Conservation (phyloP, 371 early-diverging fungal species). For the Zopfochytrium polystomum region DNA sequence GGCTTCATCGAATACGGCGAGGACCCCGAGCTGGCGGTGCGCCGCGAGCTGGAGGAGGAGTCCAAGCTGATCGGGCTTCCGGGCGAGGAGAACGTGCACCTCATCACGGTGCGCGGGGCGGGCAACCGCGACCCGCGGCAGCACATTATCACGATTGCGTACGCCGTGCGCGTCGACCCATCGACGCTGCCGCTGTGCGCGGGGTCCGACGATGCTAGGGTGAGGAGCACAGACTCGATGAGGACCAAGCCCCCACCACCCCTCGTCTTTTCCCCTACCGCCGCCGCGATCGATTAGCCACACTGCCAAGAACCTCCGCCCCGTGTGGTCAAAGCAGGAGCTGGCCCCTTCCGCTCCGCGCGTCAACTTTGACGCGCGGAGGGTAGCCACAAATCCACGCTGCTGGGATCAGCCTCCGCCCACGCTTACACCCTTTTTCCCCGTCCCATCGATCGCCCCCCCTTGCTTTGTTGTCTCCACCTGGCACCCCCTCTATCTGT, state of each 20-base stretch:
- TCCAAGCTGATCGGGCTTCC: constrained; percentile 2
- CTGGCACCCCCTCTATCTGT: too few relatives aligned
- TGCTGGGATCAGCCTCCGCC: too few relatives aligned
- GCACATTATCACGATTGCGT: constrained; percentile 30
- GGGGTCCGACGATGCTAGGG: constrained; percentile 19
- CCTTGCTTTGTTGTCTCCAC: too few relatives aligned
- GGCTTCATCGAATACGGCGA: constrained; percentile 32
- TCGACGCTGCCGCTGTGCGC: constrained; percentile 7
- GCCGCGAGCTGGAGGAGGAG: constrained; percentile 30
- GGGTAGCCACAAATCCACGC: too few relatives aligned
- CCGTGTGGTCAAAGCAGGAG: too few relatives aligned
- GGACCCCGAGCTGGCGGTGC: constrained; percentile 23
- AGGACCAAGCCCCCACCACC: too few relatives aligned
- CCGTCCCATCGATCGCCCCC: too few relatives aligned
- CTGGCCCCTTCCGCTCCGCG: too few relatives aligned
- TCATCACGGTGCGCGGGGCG: constrained; percentile 22
- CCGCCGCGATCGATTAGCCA: background rate
- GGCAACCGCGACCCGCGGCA: constrained; percentile 24
- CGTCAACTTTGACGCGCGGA: too few relatives aligned
- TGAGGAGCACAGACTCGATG: background rate
- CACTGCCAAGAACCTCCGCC: too few relatives aligned
- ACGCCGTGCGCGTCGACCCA: constrained; percentile 22
- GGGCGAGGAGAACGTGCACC: constrained; percentile 1
- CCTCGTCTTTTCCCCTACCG: background rate
- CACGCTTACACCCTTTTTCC: too few relatives aligned